Base-by-base conservation (phyloP, 176 grass and related monocot species). In the Ensete ventricosum region DNA sequence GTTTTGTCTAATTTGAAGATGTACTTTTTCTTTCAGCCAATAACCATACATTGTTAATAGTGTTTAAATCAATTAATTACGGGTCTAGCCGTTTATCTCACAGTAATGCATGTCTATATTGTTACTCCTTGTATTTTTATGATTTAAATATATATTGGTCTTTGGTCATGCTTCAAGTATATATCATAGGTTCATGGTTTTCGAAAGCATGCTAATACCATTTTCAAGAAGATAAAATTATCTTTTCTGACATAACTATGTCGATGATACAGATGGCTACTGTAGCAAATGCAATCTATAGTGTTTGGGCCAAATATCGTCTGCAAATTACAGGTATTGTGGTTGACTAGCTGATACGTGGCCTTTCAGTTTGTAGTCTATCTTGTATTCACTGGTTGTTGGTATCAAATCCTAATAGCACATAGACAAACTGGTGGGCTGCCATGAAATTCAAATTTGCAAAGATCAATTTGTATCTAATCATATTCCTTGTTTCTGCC, bases 291-390 rank as follows among this genome's bases (percentile, higher is more conserved):
- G 84, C 82, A 82, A 52, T 93, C 60, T 93, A 93, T 83, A 82
- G 86, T 57, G 80, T 98, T 80, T 89, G 90, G 94, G 94, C 94
- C 5, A 93, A 98, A 81, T 98, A 98, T 55, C 90, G 90, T 48
- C 82, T 98, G 86, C 76, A 87, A 89, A 84, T 98, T 65, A 98
- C 94, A 93, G 94, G 94, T 98, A 82, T 62, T 16, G 6, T 49
- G 50, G 69, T 76, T 55, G 49, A 22, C 49, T 73, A 43, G 69
- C 20, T 22, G 43, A 8, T 14, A 1, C 27, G 9, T 54, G 6
- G 50, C 26, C 58, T 64, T 57, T 83, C 4, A 52, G 53, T 69
- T 52, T 70, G 0, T 74, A 52, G 72, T 67, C 19, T 12, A 43
- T 21, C 14, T 52, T 64, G 13, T 50, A 9, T 22, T 69, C 17